These are phyloP conservation scores for Entophlyctis helioformis DNA, from an alignment of 192 early-diverging fungal genomes.

Conservation along the genomic window DNA sequence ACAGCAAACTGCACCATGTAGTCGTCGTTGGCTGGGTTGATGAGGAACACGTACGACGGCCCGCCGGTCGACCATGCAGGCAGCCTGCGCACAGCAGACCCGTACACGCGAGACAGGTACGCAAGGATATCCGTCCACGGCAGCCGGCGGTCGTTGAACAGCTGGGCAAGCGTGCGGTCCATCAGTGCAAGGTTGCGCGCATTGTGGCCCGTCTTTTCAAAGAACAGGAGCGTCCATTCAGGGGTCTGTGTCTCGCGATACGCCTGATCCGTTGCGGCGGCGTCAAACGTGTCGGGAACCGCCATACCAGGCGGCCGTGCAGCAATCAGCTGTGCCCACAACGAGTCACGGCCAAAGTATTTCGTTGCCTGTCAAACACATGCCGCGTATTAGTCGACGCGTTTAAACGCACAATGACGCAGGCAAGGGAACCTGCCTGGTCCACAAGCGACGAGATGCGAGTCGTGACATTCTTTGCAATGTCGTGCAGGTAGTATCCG, in stretches of 20 bases:
- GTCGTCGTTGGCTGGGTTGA: conserved; percentile 32
- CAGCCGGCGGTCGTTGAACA: conserved; percentile 19
- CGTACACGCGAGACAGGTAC: conserved; percentile 10
- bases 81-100: conserved; percentile 5
- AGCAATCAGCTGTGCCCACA: conserved; percentile 34
- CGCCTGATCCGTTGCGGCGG: too few species aligned
- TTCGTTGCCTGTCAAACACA: conserved; percentile 20
- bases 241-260: too few species aligned
- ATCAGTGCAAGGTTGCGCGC: conserved; percentile 20
- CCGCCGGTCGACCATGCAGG: conserved; percentile 6
- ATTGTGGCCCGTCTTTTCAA: conserved; percentile 36
- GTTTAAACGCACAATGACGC: too few species aligned
- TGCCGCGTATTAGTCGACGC: too few species aligned
- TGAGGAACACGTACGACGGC: conserved; percentile 28
- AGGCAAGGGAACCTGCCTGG: too few species aligned
- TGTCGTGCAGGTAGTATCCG: conserved; percentile 37
- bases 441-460: too few species aligned
- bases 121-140: conserved; percentile 24
- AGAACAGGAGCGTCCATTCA: conserved; percentile 39
- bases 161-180: conserved; percentile 16
- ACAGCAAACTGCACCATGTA: conserved; percentile 31
- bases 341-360: conserved; percentile 33
- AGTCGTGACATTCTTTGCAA: conserved; percentile 27
- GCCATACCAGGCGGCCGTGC: too few species aligned
- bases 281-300: too few species aligned